A percentile compares a stretch with the other conserved stretches of the same genome.
These are phyloP conservation scores for Elasticomyces elasticus DNA, from an alignment of 495 filamentous ascomycete genomes.

Conservation along the genomic window DNA sequence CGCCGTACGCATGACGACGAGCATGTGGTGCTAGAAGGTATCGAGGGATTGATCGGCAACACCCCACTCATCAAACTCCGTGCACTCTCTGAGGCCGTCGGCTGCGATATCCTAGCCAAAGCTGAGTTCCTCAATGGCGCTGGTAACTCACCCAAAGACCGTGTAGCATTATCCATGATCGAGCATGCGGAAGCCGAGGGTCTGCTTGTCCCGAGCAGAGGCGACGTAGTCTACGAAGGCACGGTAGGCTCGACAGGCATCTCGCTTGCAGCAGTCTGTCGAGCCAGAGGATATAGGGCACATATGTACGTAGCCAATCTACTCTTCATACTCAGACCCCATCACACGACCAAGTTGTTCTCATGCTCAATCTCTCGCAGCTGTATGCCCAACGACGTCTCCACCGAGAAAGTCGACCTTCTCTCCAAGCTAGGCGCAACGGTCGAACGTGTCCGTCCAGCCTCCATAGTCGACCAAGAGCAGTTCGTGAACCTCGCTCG, in stretches of 20 bases:
- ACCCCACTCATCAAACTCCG: conserved; percentile 85
- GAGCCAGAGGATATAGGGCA: conserved; percentile 79
- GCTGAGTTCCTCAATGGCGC: conserved; percentile 93
- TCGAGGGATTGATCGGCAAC: conserved; percentile 89
- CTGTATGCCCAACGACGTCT: conserved; percentile 92
- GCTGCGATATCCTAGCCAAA: conserved; percentile 86
- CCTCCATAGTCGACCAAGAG: conserved; percentile 77
- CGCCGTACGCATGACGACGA: background rate
- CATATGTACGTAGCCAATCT: conserved; percentile 55
- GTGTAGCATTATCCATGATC: conserved; percentile 74
- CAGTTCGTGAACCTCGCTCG: conserved; percentile 95
- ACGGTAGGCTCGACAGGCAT: conserved; percentile 93
- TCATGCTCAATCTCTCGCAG: too few species aligned
- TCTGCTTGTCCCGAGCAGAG: conserved; percentile 64
- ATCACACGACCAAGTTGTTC: background rate
- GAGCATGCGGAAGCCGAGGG: conserved; percentile 65
- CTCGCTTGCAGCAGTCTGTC: conserved; percentile 77
- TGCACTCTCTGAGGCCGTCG: conserved; percentile 81
- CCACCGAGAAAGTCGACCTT: conserved; percentile 76
- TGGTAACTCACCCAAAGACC: conserved; percentile 91
- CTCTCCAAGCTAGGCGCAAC: conserved; percentile 82
- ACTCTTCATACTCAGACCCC: background rate
- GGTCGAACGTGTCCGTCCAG: conserved; percentile 79
- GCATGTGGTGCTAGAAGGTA: conserved; percentile 47
- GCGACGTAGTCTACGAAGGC: conserved; percentile 93